These are phyloP conservation scores for Mimosa pudica DNA, from an alignment of 306 rosid species.

Conservation along the genomic window DNA sequence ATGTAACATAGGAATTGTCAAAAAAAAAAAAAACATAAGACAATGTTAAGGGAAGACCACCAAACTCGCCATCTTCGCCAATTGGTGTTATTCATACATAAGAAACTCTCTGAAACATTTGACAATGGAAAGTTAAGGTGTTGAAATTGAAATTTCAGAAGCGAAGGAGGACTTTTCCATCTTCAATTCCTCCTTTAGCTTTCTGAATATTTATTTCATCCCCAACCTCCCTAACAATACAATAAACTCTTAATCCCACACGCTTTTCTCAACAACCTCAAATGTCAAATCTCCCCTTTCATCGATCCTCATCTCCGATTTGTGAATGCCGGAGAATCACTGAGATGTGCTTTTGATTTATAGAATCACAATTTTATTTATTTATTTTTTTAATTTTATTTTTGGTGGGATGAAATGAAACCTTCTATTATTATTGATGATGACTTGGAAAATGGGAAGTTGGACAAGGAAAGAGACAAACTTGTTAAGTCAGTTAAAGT, in stretches of 20 bases:
- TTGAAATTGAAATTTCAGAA: conserved; percentile 10
- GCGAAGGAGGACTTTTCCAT: conserved; percentile 28
- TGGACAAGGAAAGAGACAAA: conserved; percentile 58
- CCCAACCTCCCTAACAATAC: conserved; percentile 15
- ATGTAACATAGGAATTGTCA: no score
- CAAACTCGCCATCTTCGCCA: conserved; percentile 16
- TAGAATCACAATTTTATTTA: not conserved
- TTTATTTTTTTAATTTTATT: not conserved
- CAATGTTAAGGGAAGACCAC: not conserved
- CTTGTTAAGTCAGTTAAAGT: conserved; percentile 50
- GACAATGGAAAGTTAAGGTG: not conserved
- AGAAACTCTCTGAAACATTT: not conserved
- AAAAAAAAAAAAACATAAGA: no score
- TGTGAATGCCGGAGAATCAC: conserved; percentile 1
- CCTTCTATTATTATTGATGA: conserved; percentile 49
- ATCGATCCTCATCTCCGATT: conserved; percentile 22
- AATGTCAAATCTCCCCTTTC: no score
- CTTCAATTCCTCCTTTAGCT: not conserved
- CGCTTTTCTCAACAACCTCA: no score
- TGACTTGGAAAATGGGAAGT: conserved; percentile 76
- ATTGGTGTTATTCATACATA: not conserved
- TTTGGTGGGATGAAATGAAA: conserved; percentile 53
- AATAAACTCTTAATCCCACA: no score
- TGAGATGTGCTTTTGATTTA: not conserved
- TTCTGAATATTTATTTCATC: not conserved